A percentile compares a stretch with the other conserved stretches of the same genome.
These are phyloP conservation scores for Citrus hindsii DNA, from an alignment of 345 rosid genomes.

Conservation along the genomic window DNA sequence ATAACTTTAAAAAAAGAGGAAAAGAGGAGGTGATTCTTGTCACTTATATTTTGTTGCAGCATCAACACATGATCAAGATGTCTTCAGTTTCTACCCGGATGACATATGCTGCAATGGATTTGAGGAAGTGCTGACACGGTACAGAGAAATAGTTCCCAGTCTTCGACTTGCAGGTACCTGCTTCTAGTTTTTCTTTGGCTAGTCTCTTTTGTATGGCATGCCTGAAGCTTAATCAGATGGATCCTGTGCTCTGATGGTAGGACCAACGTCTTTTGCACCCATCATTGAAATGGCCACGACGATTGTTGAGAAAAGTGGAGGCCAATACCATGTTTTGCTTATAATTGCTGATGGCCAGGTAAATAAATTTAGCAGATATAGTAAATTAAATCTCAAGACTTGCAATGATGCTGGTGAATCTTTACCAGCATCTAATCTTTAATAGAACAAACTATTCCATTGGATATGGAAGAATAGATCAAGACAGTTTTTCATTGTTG, in stretches of 20 bases:
- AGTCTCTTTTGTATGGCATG: not conserved
- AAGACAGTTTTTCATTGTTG: not conserved
- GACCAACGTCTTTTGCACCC: conserved; percentile 95
- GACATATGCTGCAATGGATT: conserved; percentile 75
- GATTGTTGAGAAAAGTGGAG: conserved; percentile 85
- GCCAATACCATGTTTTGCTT: conserved; percentile 87
- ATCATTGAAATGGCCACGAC: conserved; percentile 76
- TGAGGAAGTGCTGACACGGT: conserved; percentile 76
- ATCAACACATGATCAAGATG: conserved; percentile 91
- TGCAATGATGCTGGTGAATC: not conserved
- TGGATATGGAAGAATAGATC: not conserved
- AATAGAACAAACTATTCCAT: not conserved
- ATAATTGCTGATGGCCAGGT: conserved; percentile 98
- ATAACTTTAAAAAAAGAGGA: too few relatives aligned
- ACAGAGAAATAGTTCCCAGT: conserved; percentile 73
- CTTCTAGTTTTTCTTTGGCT: not conserved
- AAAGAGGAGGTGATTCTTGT: conserved; percentile 16
- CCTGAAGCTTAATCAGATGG: conserved; percentile 5
- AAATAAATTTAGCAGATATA: not conserved
- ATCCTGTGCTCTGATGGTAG: conserved; percentile 36
- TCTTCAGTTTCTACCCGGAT: conserved; percentile 69
- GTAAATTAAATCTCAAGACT: not conserved
- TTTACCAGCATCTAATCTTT: not conserved
- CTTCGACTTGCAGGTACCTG: conserved; percentile 76
- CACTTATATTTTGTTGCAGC: conserved; percentile 38